Evolutionary conservation across 2,329 filamentous ascomycete species (phyloP), one percentile per base, ranked within the genome.

Genomic region (Pleomassaria siparia): DNA sequence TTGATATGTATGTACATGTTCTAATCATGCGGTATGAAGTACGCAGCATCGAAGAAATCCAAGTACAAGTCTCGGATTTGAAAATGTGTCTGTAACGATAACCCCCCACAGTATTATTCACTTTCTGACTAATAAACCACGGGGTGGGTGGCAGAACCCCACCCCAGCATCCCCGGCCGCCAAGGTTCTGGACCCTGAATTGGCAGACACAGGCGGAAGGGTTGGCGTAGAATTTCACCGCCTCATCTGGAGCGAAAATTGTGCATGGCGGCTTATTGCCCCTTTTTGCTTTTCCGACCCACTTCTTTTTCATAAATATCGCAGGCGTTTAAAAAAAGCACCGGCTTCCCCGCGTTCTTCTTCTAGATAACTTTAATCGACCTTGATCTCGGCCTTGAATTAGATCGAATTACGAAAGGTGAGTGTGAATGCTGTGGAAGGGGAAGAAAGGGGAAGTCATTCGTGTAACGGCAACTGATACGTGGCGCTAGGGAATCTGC

Each of bases 241-340:
- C 39, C 22, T 42, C 39, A 25, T 35, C 32, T 10, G 11, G 13
- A 25, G 21, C 15, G 25, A 42, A 42, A 42, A 42, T 30, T 42
- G 24, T 29, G 28, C 40, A 29, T 30, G 6, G 25, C 25, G 21
- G 15, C 24, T 21, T 20, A 7, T 42, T 18, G 29, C 29, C 29
- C 29, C 29, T 30, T 30, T 30, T 30, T 9, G 10, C 15, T 30
- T 7, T 30, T 30, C 29, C 15, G 29, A n/a, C 32, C 32, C n/a
- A 20, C 16, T 16, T 6, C 32, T 18, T 7, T 12, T 35, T 5
- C 7, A 35, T 20, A 35, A 35, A 20, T 35, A 35, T 35, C 32
- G 32, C 32, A 35, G 25, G 25, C 25, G 8, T 28, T 28, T 20
- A 5, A n/a, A n/a, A 35, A 5, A 35, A 8, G n/a, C n/a, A n/a